Conservation (phyloP, 129 eudicot species). For the Daucus carota region DH1_v3.0 NC_030389.2:43930001-43930500, state of each 20-base stretch:
- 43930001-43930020: neutral
- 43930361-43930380: slow-evolving; percentile 79
- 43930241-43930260: slow-evolving; percentile 71
- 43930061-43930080: neutral
- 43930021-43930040: neutral
- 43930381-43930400: slow-evolving; percentile 40
- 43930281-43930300: slow-evolving; percentile 63
- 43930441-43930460: neutral
- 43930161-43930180: neutral
- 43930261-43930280: slow-evolving; percentile 33
- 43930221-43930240: slow-evolving; percentile 80
- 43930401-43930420: slow-evolving; percentile 19
- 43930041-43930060: neutral
- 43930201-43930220: slow-evolving; percentile 46
- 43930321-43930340: slow-evolving; percentile 81
- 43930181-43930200: neutral
- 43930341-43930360: slow-evolving; percentile 83
- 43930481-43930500: slow-evolving; percentile 5
- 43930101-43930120: neutral
- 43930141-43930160: neutral
- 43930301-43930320: slow-evolving; percentile 89
- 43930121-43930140: neutral
- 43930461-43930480: neutral
- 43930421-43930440: neutral
- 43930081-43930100: neutral